These are phyloP conservation scores for Pleomassaria siparia DNA, from an alignment of 2,329 filamentous ascomycete species.

Conservation along the genomic window DNA sequence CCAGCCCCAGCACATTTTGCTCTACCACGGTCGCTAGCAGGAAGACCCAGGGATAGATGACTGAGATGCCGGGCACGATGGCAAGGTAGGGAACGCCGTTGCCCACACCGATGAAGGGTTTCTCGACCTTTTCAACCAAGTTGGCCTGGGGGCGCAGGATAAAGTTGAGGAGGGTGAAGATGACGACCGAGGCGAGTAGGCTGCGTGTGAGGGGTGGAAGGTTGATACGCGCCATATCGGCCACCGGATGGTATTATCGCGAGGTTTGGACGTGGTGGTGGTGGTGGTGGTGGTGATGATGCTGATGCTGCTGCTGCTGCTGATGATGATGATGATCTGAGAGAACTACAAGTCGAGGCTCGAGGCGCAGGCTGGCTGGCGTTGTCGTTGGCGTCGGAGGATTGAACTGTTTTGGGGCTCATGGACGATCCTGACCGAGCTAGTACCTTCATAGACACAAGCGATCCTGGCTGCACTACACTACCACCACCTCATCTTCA, in stretches of 20 bases:
- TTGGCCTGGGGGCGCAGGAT: conserved; percentile 60
- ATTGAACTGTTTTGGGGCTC: no score
- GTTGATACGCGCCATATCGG: conserved; percentile 89
- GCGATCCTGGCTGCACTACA: neutral
- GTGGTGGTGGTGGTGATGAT: conserved; percentile 5
- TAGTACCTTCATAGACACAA: neutral
- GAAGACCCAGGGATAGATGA: conserved; percentile 93
- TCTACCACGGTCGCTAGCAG: conserved; percentile 85
- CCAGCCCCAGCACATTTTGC: conserved; percentile 85
- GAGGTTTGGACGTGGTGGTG: no score
- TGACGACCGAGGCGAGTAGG: conserved; percentile 71
- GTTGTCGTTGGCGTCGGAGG: neutral
- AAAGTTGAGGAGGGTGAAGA: conserved; percentile 81
- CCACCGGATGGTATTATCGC: no score
- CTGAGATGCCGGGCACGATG: conserved; percentile 78
- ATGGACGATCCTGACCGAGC: neutral
- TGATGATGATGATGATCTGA: neutral
- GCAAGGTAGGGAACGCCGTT: conserved; percentile 82
- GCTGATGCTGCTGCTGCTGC: neutral
- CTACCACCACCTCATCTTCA: neutral
- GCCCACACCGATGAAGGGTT: conserved; percentile 50
- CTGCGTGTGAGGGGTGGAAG: conserved; percentile 88
- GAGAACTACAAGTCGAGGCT: neutral
- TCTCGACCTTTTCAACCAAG: conserved; percentile 49
- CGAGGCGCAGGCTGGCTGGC: no score